Base-by-base conservation (phyloP, 164 flowering plant genomes). In the Platanus orientalis region DNA sequence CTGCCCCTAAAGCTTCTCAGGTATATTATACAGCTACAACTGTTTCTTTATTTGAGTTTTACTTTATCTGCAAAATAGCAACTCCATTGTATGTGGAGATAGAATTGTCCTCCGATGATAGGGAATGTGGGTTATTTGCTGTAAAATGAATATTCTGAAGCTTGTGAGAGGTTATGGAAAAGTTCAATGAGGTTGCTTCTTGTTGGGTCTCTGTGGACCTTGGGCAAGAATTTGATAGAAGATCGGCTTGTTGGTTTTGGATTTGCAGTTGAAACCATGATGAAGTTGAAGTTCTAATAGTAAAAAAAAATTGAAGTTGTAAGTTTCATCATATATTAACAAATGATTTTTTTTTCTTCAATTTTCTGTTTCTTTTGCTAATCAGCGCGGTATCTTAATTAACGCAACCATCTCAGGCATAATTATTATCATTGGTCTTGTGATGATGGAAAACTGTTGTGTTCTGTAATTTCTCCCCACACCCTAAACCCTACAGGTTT, bases 71-170 rank as follows among this genome's bases (percentile, higher is more conserved):
- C 19, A 52, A 54, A 6, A 42, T 32, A 30, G 59, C 61, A 67
- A 30, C 21, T 61, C 63, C 48, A 23, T 58, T 72, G 69, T 68
- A 60, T 39, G 29, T 63, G 71, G 63, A 66, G 61, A 62, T 66
- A 57, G 50, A 29, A 53, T 28, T 25, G 47, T 47, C 34, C 60
- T 49, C 34, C 25, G 14, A 48, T 17, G 53, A 26, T 54, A 40
- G 28, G 25, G 34, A 21, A 32, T 19, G 62, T 7, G 45, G 12
- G 7, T 52, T 20, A 30, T 7, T 26, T 27, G 42, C 54, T 28
- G 54, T 60, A 54, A 51, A 66, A 52, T 42, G 57, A 50, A 58
- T 58, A 48, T 53, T 60, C 54, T 21, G 26, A 23, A 50, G 26
- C 24, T 50, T 2, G 13, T 1, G 25, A 32, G 42, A 60, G 26